phyloP scores from a whole-genome alignment of 352 stramenopile species.

The Peronospora tabacina region DNA sequence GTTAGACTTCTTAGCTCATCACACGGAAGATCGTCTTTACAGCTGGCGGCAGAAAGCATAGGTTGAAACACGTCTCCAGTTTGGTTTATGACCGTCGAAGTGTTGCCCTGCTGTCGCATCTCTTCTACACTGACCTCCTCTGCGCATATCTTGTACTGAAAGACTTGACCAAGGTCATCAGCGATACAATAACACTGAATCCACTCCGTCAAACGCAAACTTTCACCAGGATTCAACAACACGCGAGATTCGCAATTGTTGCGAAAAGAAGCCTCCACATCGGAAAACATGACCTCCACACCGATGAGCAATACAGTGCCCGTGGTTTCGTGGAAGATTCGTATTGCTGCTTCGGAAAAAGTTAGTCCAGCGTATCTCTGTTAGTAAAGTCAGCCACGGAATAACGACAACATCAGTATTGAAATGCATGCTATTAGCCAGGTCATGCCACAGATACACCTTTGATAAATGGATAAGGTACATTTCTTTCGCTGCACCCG shows the following conservation, averaged over 20 bases:
- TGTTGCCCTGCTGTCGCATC: slow-evolving; percentile 22
- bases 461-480: slow-evolving; percentile 77
- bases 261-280: slow-evolving; percentile 24
- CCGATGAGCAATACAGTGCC: slow-evolving; percentile 72
- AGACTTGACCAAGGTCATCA: slow-evolving; percentile 65
- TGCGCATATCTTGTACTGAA: slow-evolving; percentile 46
- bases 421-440: background rate
- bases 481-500: slow-evolving; percentile 75
- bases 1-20: slow-evolving; percentile 44
- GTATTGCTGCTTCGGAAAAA: slow-evolving; percentile 49
- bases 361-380: slow-evolving; percentile 63
- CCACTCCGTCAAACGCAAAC: slow-evolving; percentile 66
- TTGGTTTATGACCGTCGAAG: slow-evolving; percentile 38
- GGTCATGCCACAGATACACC: slow-evolving; percentile 15
- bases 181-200: slow-evolving; percentile 84
- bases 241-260: slow-evolving; percentile 48
- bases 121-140: slow-evolving; percentile 42
- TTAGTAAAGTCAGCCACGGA: background rate
- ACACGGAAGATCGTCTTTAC: slow-evolving; percentile 22
- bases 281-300: slow-evolving; percentile 64
- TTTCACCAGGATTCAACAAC: slow-evolving; percentile 64
- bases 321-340: slow-evolving; percentile 59
- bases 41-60: slow-evolving; percentile 20
- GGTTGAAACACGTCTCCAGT: slow-evolving; percentile 51
- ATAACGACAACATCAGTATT: background rate